phyloP scores from a whole-genome alignment of 2,329 filamentous ascomycete genomes.

The Penicillium sp. region DNA sequence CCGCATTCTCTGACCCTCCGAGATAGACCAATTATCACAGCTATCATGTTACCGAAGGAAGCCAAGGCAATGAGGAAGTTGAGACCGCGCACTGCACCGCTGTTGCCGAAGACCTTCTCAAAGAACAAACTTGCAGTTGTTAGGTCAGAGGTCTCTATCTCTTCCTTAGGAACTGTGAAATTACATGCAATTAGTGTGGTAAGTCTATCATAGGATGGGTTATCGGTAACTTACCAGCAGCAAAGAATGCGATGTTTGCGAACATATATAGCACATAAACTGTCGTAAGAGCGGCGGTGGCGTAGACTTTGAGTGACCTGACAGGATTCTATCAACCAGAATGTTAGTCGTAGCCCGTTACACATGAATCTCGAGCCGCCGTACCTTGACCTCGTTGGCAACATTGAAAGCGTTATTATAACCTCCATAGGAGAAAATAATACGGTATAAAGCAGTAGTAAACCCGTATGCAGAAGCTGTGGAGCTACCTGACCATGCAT shows the following conservation, averaged over 20 bases:
- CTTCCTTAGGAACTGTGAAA: constrained; percentile 42
- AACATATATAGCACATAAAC: constrained; percentile 52
- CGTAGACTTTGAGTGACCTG: constrained; percentile 42
- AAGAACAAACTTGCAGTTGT: constrained; percentile 60
- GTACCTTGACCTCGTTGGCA: constrained; percentile 57
- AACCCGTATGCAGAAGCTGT: constrained; percentile 47
- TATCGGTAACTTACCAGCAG: constrained; percentile 36
- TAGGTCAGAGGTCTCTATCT: constrained; percentile 51
- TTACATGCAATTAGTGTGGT: neutral
- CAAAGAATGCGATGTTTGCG: constrained; percentile 60
- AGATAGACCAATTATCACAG: constrained; percentile 54
- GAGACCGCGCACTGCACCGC: constrained; percentile 51
- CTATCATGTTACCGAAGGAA: constrained; percentile 58
- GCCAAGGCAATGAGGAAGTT: constrained; percentile 59
- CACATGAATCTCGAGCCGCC: neutral
- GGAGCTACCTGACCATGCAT: constrained; percentile 53
- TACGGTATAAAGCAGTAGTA: constrained; percentile 57
- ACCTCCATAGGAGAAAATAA: constrained; percentile 58
- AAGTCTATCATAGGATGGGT: constrained; percentile 17
- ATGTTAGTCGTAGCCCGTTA: neutral
- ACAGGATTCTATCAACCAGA: constrained; percentile 50
- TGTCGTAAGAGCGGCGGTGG: neutral
- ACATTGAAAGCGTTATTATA: constrained; percentile 62
- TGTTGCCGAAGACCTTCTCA: constrained; percentile 53
- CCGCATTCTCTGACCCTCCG: constrained; percentile 60